A percentile compares a stretch with the other conserved stretches of the same genome.
These are phyloP conservation scores for Aurantiochytrium sp. DNA, from an alignment of 108 stramenopile species.

Conservation along the genomic window DNA sequence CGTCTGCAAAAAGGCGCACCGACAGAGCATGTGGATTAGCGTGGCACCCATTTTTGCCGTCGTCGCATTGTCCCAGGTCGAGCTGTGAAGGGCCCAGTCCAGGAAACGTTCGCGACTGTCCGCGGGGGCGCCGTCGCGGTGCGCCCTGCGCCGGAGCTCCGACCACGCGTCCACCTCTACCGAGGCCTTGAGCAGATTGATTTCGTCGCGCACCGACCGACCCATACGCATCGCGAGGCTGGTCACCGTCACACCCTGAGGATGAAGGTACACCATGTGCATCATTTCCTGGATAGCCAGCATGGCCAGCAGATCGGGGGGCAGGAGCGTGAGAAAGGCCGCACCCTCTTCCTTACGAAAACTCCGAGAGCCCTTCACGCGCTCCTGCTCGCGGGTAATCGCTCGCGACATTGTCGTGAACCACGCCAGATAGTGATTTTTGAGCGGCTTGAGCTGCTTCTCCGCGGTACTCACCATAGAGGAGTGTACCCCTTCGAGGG, in stretches of 20 bases:
- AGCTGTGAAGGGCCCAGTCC: conserved; percentile 48
- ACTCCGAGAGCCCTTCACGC: background rate
- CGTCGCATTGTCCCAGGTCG: conserved; percentile 64
- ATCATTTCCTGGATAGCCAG: conserved; percentile 73
- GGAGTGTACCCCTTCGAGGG: background rate
- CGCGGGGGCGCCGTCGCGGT: conserved; percentile 26
- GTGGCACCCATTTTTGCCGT: conserved; percentile 74
- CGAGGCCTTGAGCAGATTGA: conserved; percentile 67
- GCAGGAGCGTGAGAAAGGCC: conserved; percentile 72
- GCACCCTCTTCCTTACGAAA: background rate
- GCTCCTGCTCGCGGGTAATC: background rate
- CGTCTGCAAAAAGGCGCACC: conserved; percentile 28
- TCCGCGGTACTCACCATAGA: background rate
- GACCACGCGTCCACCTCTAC: conserved; percentile 38
- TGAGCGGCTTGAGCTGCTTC: background rate
- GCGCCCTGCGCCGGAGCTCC: background rate
- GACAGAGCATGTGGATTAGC: conserved; percentile 62
- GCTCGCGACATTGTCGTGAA: background rate
- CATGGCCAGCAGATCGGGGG: conserved; percentile 78
- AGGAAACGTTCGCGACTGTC: conserved; percentile 45
- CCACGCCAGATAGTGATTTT: background rate
- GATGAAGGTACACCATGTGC: conserved; percentile 48
- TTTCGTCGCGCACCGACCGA: conserved; percentile 71
- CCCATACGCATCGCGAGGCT: conserved; percentile 64
- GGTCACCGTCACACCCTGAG: conserved; percentile 58